A percentile compares a stretch with the other conserved stretches of the same genome.
Evolutionary conservation across 2,329 filamentous ascomycete genomes (phyloP).

Genomic region (Trichoderma sp.): DNA sequence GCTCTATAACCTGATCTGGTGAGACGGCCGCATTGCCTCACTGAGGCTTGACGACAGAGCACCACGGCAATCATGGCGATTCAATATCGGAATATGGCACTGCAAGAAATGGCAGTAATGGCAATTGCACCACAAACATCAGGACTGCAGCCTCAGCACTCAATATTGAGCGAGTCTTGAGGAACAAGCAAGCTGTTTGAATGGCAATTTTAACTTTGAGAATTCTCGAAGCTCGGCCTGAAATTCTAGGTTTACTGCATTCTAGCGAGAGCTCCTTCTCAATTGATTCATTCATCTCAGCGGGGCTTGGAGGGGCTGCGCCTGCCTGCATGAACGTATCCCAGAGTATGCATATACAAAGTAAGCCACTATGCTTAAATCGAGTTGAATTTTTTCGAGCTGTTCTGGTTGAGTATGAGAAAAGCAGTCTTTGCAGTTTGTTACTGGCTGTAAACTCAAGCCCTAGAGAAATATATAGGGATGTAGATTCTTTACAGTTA

Average conservation of each 20-base stretch:
- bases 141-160: background rate
- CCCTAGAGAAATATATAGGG: background rate
- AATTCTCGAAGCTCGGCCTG: background rate
- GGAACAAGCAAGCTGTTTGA: background rate
- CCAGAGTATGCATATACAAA: background rate
- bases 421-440: background rate
- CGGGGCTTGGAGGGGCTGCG: background rate
- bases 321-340: background rate
- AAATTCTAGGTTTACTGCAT: background rate
- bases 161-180: background rate
- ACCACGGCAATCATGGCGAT: constrained; percentile 24
- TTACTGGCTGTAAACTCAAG: accelerated
- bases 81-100: background rate
- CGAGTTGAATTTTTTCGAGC: background rate
- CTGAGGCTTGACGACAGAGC: constrained; percentile 21
- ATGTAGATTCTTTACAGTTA: background rate
- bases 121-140: background rate
- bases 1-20: background rate
- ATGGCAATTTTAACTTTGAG: background rate
- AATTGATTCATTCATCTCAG: background rate
- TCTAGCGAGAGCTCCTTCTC: background rate
- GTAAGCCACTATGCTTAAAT: background rate
- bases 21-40: constrained; percentile 3
- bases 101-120: background rate
- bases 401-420: background rate